Evolutionary conservation across 352 stramenopile species (phyloP), one percentile per base, ranked within the genome.

Genomic region (Pythium brachiatum): DNA sequence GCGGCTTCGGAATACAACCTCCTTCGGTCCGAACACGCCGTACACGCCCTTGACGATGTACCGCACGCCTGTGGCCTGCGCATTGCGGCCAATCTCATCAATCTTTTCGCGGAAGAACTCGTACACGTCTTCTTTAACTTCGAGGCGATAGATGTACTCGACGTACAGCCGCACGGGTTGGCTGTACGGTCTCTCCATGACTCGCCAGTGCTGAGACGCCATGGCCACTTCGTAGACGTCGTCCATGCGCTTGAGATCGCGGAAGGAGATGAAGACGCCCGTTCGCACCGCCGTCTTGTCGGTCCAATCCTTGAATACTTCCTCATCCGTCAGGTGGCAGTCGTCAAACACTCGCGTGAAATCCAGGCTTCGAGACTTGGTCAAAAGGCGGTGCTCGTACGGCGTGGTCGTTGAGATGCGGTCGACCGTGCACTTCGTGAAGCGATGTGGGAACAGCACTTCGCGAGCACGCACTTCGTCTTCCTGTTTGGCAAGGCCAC

Each of bases 271-370:
- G 29, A 51, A 27, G 2, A 51, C n/a, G 7, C 43, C 43, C 8
- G 43, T 20, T 12, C 43, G 43, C 3, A n/a, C 39, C 16, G 62
- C 43, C 39, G 62, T 62, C 55, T 63, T 61, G 60, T 41, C 34
- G 8, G 34, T 13, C 34, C 34, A 41, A 11, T 41, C 34, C 34
- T 8, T 41, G 34, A 41, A 41, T 13, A 41, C 34, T 8, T 41
- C 34, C 18, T 16, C 34, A 5, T 41, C 13, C 34, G 34, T 12
- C 26, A 36, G n/a, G 6, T 53, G 13, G 47, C n/a, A 31, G 7
- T 23, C 20, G 47, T 53, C 47, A 36, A 50, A 50, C 43, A 27
- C 43, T 26, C n/a, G 34, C 8, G 3, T 12, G 34, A 41, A 41
- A 13, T 41, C 34, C 3, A 18, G 34, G 11, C 8, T 13, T 41